These are phyloP conservation scores for Pterulicium gracile DNA, from an alignment of 1,284 basidiomycete species.

Conservation along the genomic window DNA sequence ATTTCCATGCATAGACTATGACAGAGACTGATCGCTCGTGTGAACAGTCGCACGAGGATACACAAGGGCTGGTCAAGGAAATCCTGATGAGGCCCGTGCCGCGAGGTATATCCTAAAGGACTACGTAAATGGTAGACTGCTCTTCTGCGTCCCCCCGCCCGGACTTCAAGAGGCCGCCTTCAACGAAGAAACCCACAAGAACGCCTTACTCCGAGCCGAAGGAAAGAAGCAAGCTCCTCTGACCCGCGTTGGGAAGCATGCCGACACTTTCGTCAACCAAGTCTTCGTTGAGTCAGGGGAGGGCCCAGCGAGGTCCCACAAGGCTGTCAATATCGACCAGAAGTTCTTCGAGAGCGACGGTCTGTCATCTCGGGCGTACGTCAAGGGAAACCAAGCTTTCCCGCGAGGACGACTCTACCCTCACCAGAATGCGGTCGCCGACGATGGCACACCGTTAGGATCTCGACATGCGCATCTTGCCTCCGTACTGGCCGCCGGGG, in stretches of 20 bases:
- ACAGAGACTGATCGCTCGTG: constrained; percentile 7
- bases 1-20: constrained; percentile 1
- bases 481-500: constrained; percentile 33
- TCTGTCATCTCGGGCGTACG: constrained; percentile 46
- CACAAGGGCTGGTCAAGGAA: constrained; percentile 89
- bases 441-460: constrained; percentile 60
- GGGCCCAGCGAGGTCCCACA: constrained; percentile 26
- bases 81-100: constrained; percentile 93
- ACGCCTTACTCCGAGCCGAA: constrained; percentile 45
- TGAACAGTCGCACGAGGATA: constrained; percentile 85
- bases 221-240: constrained; percentile 79
- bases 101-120: constrained; percentile 94
- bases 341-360: constrained; percentile 69
- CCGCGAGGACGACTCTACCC: constrained; percentile 59
- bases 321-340: constrained; percentile 65
- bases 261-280: constrained; percentile 65
- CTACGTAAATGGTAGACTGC: constrained; percentile 90
- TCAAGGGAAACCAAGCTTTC: constrained; percentile 47
- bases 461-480: constrained; percentile 36
- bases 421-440: constrained; percentile 69
- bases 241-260: constrained; percentile 73
- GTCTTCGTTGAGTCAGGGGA: constrained; percentile 18
- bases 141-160: constrained; percentile 87
- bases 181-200: constrained; percentile 65
- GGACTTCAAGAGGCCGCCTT: constrained; percentile 60